A percentile compares a stretch with the other conserved stretches of the same genome.
Evolutionary conservation across 73 alveolate genomes (phyloP).

Genomic region (Urostyla sp.): DNA sequence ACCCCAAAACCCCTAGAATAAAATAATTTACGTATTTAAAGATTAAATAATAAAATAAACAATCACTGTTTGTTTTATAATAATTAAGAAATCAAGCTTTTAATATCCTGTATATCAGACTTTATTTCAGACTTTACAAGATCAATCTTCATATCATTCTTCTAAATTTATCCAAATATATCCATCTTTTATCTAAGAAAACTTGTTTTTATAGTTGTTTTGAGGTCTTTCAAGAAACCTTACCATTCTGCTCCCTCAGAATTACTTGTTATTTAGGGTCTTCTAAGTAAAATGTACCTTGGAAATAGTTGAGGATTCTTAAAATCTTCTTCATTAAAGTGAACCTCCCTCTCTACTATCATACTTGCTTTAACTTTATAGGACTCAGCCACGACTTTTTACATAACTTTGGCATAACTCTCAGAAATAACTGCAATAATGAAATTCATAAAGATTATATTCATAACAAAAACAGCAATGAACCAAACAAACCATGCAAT

Average conservation of each 20-base stretch:
- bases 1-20: too few relatives aligned
- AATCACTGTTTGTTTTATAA: too few relatives aligned
- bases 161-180: background rate
- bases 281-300: background rate
- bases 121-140: too few relatives aligned
- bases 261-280: too few relatives aligned
- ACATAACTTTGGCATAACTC: slow-evolving; percentile 40
- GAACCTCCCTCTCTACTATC: slow-evolving; percentile 13
- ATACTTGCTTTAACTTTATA: slow-evolving; percentile 4
- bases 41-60: too few relatives aligned
- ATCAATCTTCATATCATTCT: too few relatives aligned
- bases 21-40: too few relatives aligned
- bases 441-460: slow-evolving; percentile 29
- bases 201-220: background rate
- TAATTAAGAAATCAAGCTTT: too few relatives aligned
- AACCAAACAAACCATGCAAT: slow-evolving; percentile 46
- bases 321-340: background rate
- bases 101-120: too few relatives aligned
- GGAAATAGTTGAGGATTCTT: background rate
- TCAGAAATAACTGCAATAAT: slow-evolving; percentile 53
- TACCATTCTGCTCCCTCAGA: slow-evolving; percentile 38
- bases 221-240: slow-evolving; percentile 11
- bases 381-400: slow-evolving; percentile 5
- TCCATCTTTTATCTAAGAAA: background rate
- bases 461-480: background rate